Evolutionary conservation across 805 yeast species (phyloP), one percentile per base, ranked within the genome.

Genomic region (Lachancea quebecensis): DNA sequence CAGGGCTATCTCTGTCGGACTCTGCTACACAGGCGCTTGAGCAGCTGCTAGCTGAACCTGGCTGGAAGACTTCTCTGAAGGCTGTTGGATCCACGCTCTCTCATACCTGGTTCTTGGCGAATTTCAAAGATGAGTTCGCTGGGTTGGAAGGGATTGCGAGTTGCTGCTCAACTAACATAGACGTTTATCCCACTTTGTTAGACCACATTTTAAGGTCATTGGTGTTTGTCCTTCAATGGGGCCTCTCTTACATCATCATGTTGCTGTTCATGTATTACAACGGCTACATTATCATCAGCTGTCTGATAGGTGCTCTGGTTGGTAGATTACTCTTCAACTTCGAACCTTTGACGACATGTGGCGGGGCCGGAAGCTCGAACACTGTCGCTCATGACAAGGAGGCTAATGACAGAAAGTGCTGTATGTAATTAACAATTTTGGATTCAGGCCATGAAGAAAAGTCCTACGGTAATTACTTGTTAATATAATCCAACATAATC

Each of bases 261-360:
- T 71, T 82, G 67, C 65, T 82, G 54, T 81, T 81, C 68, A 82
- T 82, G 88, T 81, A 81, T 68, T 82, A 78, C 67, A 82, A 81
- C 55, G 87, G 87, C 12, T 81, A 79, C 57, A 70, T 81, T 33
- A 75, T 80, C 48, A 77, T 82, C 47, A 72, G 79, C 10, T 80
- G 83, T 62, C 70, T 80, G 41, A 59, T 81, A 31, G 86, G 85
- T 7, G 82, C 82, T 1, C 62, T 79, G 27, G 56, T 80, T 43
- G 86, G 85, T 1, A 74, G 75, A 58, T 56, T 79, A 30, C 45
- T 80, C 25, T 77, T 81, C 65, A 68, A 74, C 27, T 67, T 68
- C 49, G 81, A 77, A 47, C 69, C 74, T 2, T 52, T 69, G 33
- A 57, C 49, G 12, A 47, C 59, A 3, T 56, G 56, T 42, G 51